A percentile compares a stretch with the other conserved stretches of the same genome.
Conservation (phyloP, 371 early-diverging fungal species). For the Dipsacomyces acuminosporus region DNA sequence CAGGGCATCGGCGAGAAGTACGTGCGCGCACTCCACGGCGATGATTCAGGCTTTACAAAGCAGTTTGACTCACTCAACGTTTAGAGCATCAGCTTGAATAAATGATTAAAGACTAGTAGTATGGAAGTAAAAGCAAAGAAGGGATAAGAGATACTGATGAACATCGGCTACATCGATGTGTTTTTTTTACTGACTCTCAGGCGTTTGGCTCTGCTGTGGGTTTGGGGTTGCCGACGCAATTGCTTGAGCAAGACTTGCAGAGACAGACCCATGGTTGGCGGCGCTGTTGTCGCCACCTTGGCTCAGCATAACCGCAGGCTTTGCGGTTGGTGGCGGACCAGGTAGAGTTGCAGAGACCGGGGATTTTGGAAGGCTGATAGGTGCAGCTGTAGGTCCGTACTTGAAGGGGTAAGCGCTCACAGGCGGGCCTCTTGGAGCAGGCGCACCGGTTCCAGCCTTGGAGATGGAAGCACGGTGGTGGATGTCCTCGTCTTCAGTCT, state of each 20-base stretch:
- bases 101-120: too few relatives aligned
- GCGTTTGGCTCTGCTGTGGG: too few relatives aligned
- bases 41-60: slow-evolving; percentile 23
- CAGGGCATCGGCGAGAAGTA: slow-evolving; percentile 48
- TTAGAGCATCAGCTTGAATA: too few relatives aligned
- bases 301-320: slow-evolving; percentile 20
- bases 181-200: too few relatives aligned
- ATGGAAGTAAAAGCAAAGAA: too few relatives aligned
- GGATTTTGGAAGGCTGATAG: slow-evolving; percentile 2
- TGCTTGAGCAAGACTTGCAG: too few relatives aligned
- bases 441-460: slow-evolving; percentile 58
- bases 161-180: too few relatives aligned
- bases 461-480: slow-evolving; percentile 52
- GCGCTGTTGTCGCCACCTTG: too few relatives aligned
- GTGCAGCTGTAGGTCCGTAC: slow-evolving; percentile 52
- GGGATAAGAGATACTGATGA: too few relatives aligned
- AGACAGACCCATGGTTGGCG: too few relatives aligned
- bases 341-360: neutral
- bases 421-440: slow-evolving; percentile 62
- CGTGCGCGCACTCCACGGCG: slow-evolving; percentile 36
- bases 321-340: slow-evolving; percentile 37
- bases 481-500: slow-evolving; percentile 40
- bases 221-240: too few relatives aligned
- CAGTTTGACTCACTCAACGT: slow-evolving; percentile 33
- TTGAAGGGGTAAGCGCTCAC: too few relatives aligned